A percentile compares a stretch with the other conserved stretches of the same genome.
Conservation (phyloP, 2,329 filamentous ascomycete genomes). For the Talaromyces sp. region DNA sequence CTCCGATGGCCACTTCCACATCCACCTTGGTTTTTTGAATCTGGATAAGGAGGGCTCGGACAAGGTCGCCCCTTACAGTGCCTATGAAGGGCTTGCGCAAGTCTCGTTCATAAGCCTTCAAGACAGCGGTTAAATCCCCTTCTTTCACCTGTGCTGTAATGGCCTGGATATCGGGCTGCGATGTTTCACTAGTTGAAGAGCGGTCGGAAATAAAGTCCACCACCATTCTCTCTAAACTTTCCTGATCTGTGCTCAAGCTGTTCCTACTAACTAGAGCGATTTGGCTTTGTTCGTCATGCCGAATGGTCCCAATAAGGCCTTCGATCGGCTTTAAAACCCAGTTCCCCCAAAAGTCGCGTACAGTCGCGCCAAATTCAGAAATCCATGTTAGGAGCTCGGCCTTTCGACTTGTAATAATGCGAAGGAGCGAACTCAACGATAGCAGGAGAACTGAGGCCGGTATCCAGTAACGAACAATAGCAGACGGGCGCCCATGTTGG, state of each 20-base stretch:
- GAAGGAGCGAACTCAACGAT: constrained; percentile 82
- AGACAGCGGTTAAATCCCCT: constrained; percentile 86
- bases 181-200: constrained; percentile 52
- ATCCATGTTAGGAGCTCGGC: constrained; percentile 79
- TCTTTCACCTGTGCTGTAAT: constrained; percentile 79
- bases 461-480: constrained; percentile 81
- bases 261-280: constrained; percentile 96
- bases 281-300: constrained; percentile 86
- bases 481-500: constrained; percentile 70
- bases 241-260: constrained; percentile 82
- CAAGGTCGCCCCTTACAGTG: constrained; percentile 77
- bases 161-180: constrained; percentile 64
- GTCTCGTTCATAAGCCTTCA: constrained; percentile 88
- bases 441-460: constrained; percentile 66
- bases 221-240: constrained; percentile 95
- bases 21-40: constrained; percentile 99
- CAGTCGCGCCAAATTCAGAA: constrained; percentile 69
- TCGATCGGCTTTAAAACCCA: constrained; percentile 86
- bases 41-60: constrained; percentile 88
- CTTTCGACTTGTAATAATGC: constrained; percentile 67
- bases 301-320: constrained; percentile 84
- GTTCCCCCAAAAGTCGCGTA: constrained; percentile 89
- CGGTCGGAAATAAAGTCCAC: constrained; percentile 90
- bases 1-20: constrained; percentile 90
- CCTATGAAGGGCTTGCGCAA: constrained; percentile 76